phyloP scores from a whole-genome alignment of 2,329 filamentous ascomycete genomes.

The Verticillium nubilum region DNA sequence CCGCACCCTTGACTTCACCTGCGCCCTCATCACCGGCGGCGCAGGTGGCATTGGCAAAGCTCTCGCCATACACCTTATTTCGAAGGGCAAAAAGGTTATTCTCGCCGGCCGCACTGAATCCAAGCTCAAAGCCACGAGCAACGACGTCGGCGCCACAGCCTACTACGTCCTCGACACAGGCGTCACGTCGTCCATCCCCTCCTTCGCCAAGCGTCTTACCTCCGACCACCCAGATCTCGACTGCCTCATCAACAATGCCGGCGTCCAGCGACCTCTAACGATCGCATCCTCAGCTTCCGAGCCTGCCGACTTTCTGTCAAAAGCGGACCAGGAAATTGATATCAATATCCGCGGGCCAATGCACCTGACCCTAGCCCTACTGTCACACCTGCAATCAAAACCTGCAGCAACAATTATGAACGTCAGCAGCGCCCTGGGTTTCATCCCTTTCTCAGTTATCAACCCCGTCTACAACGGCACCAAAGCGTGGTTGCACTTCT shows the following conservation, averaged over 20 bases:
- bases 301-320: conserved; percentile 36
- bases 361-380: conserved; percentile 43
- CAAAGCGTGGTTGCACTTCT: conserved; percentile 54
- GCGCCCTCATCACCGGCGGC: conserved; percentile 44
- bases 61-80: conserved; percentile 39
- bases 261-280: conserved; percentile 46
- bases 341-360: conserved; percentile 55
- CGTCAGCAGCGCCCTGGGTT: conserved; percentile 48
- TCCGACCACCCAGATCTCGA: conserved; percentile 42
- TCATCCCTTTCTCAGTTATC: conserved; percentile 43
- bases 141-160: conserved; percentile 36
- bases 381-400: conserved; percentile 40
- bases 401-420: conserved; percentile 39
- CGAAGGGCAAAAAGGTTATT: conserved; percentile 42
- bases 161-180: conserved; percentile 51
- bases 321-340: conserved; percentile 51
- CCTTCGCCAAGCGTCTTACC: conserved; percentile 38
- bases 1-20: conserved; percentile 30
- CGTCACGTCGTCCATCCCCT: conserved; percentile 33
- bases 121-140: conserved; percentile 37
- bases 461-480: conserved; percentile 56
- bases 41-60: conserved; percentile 46
- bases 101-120: conserved; percentile 50
- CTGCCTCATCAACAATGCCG: conserved; percentile 55
- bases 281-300: conserved; percentile 26